A percentile compares a stretch with the other conserved stretches of the same genome.
These are phyloP conservation scores for Ogataea angusta DNA, from an alignment of 805 yeast species.

Conservation along the genomic window DNA sequence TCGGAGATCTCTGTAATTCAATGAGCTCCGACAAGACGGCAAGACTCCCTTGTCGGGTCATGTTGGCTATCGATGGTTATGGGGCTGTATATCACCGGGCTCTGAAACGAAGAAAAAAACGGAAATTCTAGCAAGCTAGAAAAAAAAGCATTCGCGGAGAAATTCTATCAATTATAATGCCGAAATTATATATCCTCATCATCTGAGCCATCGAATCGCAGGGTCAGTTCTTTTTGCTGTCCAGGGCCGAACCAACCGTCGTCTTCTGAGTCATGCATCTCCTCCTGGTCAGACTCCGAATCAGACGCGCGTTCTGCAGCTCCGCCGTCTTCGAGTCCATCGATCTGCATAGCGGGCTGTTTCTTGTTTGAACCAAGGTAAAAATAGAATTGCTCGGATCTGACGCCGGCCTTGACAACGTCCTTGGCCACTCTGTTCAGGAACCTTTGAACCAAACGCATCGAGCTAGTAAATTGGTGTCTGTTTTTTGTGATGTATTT, in stretches of 20 bases:
- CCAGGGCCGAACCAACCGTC: slow-evolving; percentile 38
- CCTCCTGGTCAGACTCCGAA: slow-evolving; percentile 25
- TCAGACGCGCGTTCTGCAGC: not conserved
- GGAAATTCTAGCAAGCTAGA: not conserved
- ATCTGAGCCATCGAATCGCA: slow-evolving; percentile 33
- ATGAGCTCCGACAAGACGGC: slow-evolving; percentile 17
- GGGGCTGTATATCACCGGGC: no score
- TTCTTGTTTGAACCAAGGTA: slow-evolving; percentile 39
- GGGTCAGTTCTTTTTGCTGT: slow-evolving; percentile 28
- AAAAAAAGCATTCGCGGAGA: not conserved
- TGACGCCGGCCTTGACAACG: slow-evolving; percentile 50
- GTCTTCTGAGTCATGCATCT: slow-evolving; percentile 26
- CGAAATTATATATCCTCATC: slow-evolving; percentile 25
- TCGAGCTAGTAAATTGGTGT: slow-evolving; percentile 57
- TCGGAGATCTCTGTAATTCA: slow-evolving; percentile 5
- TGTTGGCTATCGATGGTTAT: not conserved
- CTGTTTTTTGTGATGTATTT: slow-evolving; percentile 61
- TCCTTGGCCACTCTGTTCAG: slow-evolving; percentile 73
- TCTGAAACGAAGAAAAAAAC: not conserved
- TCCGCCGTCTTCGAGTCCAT: no score
- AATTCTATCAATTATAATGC: not conserved
- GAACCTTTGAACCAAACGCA: slow-evolving; percentile 73
- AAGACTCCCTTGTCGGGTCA: slow-evolving; percentile 19
- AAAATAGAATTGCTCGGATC: slow-evolving; percentile 51
- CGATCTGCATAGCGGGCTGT: no score